Conservation (phyloP, 305 asterid species). For the Solanum aculeatissimum region DNA sequence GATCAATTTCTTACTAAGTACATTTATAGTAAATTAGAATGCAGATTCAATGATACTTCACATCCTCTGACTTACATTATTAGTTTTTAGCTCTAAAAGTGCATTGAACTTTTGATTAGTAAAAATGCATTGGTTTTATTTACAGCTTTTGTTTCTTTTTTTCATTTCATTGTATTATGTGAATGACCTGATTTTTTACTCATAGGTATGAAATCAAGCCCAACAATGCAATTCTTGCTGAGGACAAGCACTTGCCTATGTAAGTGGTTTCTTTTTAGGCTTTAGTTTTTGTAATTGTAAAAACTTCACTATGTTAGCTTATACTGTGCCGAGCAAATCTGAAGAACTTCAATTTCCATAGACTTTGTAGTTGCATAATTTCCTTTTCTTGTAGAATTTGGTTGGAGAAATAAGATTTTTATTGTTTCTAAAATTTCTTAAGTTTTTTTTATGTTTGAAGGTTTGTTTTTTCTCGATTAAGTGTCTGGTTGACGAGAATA, state of each 20-base stretch:
- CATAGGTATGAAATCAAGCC: constrained; percentile 53
- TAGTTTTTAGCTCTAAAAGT: neutral
- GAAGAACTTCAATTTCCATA: neutral
- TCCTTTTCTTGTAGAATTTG: neutral
- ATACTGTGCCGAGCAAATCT: too few species aligned
- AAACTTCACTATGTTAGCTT: neutral
- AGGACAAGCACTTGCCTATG: constrained; percentile 86
- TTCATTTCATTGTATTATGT: neutral
- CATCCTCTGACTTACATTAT: neutral
- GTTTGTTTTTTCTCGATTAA: neutral
- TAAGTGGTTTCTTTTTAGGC: constrained; percentile 17
- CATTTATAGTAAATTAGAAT: neutral
- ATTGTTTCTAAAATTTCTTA: neutral
- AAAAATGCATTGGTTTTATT: neutral
- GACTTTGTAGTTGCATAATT: neutral
- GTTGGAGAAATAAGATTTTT: neutral
- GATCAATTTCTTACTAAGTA: neutral
- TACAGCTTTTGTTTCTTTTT: neutral
- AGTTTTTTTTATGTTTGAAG: neutral
- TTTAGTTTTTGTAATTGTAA: neutral
- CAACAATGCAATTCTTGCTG: constrained; percentile 89
- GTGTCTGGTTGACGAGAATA: neutral
- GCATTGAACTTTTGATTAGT: neutral
- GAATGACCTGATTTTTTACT: neutral
- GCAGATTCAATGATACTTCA: neutral